Conservation (phyloP, 1,284 basidiomycete genomes). For the Abortiporus biennis region DNA sequence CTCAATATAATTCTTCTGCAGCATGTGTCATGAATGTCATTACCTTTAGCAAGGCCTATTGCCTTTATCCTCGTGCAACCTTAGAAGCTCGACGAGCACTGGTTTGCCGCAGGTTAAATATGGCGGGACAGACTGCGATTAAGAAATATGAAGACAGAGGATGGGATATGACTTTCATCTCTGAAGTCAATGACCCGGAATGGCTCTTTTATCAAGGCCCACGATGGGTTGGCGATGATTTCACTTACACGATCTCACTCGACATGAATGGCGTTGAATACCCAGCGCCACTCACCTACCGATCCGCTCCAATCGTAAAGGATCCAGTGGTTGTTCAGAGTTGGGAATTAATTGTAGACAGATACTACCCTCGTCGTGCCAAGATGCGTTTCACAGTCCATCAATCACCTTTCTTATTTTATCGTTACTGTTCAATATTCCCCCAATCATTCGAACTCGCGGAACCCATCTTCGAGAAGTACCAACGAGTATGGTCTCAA, state of each 20-base stretch:
- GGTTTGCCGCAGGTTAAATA: slow-evolving; percentile 1
- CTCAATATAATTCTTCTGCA: neutral
- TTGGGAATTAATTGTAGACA: neutral
- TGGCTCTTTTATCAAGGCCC: neutral
- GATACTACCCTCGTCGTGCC: neutral
- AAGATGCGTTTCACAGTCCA: neutral
- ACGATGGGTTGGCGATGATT: slow-evolving; percentile 1
- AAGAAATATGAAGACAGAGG: slow-evolving; percentile 3
- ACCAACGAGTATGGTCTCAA: too few relatives aligned
- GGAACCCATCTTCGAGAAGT: too few relatives aligned
- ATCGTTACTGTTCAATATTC: neutral
- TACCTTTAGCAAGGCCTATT: slow-evolving; percentile 12
- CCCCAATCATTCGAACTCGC: too few relatives aligned
- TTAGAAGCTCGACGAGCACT: slow-evolving; percentile 12
- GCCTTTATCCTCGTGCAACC: slow-evolving; percentile 18
- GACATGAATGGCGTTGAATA: neutral
- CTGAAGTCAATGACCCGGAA: neutral
- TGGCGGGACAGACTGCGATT: neutral
- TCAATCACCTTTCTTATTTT: neutral
- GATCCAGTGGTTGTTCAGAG: neutral
- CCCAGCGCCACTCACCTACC: neutral
- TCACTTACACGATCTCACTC: slow-evolving; percentile 2
- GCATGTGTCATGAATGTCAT: slow-evolving; percentile 21
- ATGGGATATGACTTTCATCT: neutral
- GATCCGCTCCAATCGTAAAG: neutral